These are phyloP conservation scores for Leptosphaerulina australis DNA, from an alignment of 2,329 filamentous ascomycete species.

Conservation along the genomic window DNA sequence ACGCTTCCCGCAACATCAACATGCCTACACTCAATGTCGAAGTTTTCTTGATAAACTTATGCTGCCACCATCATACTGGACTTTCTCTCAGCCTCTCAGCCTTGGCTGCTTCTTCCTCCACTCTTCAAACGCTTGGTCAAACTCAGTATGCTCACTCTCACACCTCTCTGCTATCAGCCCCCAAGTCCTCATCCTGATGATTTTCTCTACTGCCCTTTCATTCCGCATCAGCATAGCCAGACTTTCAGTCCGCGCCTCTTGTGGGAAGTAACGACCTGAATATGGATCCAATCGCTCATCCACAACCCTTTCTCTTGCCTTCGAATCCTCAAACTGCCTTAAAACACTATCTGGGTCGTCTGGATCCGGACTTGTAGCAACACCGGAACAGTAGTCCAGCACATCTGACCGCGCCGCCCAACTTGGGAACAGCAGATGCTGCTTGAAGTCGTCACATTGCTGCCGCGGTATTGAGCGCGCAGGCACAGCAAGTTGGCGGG, in stretches of 20 bases:
- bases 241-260: slow-evolving; percentile 79
- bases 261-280: slow-evolving; percentile 78
- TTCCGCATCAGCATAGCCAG: slow-evolving; percentile 75
- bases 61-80: no score
- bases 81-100: neutral
- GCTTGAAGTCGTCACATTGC: slow-evolving; percentile 74
- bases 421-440: slow-evolving; percentile 80
- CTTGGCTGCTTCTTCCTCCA: slow-evolving; percentile 35
- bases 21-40: slow-evolving; percentile 4
- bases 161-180: slow-evolving; percentile 77
- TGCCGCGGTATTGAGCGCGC: slow-evolving; percentile 62
- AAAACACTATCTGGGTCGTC: slow-evolving; percentile 78
- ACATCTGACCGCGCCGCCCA: slow-evolving; percentile 87
- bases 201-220: slow-evolving; percentile 77
- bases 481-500: slow-evolving; percentile 60
- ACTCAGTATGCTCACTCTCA: slow-evolving; percentile 58
- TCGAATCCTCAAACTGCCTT: slow-evolving; percentile 72
- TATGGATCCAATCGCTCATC: slow-evolving; percentile 94
- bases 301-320: slow-evolving; percentile 73
- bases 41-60: no score
- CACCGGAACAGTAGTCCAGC: slow-evolving; percentile 84
- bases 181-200: slow-evolving; percentile 85
- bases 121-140: slow-evolving; percentile 43
- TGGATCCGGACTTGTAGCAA: slow-evolving; percentile 86
- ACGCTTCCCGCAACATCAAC: slow-evolving; percentile 7